Percentiles rank a stretch among this genome's conserved stretches.
phyloP scores from a whole-genome alignment of 768 basidiomycete genomes.

The Leccinum subtestaceum region DNA sequence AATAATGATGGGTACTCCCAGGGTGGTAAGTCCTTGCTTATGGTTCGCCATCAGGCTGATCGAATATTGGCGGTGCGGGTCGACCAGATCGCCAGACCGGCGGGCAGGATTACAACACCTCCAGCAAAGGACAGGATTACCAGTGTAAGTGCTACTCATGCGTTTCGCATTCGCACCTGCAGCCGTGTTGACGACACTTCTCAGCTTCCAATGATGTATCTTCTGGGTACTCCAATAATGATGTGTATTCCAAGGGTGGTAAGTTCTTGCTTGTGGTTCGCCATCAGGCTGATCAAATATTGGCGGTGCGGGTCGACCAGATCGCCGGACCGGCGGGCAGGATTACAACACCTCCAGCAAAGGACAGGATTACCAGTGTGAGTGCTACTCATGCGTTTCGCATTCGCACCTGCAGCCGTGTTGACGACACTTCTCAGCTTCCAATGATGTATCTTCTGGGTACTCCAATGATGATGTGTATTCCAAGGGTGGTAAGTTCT shows the following conservation, averaged over 20 bases:
- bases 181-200: neutral
- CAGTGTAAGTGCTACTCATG: neutral
- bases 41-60: neutral
- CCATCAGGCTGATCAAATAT: neutral
- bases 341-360: neutral
- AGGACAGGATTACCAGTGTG: conserved; percentile 17
- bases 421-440: conserved; percentile 27
- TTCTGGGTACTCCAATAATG: neutral
- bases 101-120: neutral
- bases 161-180: neutral
- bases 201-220: conserved; percentile 30
- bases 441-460: conserved; percentile 12
- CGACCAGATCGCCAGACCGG: conserved; percentile 15
- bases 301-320: neutral
- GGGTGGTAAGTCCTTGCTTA: conserved; percentile 5
- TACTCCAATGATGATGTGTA: neutral
- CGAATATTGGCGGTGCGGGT: no score
- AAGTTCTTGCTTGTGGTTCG: conserved; percentile 1
- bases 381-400: neutral
- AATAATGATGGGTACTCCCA: neutral
- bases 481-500: conserved; percentile 3
- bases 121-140: conserved; percentile 14
- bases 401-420: neutral
- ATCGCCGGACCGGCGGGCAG: conserved; percentile 10
- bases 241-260: neutral